Evolutionary conservation across 106 monocot species (phyloP), one percentile per base, ranked within the genome.

Genomic region (Acorus gramineus): DNA sequence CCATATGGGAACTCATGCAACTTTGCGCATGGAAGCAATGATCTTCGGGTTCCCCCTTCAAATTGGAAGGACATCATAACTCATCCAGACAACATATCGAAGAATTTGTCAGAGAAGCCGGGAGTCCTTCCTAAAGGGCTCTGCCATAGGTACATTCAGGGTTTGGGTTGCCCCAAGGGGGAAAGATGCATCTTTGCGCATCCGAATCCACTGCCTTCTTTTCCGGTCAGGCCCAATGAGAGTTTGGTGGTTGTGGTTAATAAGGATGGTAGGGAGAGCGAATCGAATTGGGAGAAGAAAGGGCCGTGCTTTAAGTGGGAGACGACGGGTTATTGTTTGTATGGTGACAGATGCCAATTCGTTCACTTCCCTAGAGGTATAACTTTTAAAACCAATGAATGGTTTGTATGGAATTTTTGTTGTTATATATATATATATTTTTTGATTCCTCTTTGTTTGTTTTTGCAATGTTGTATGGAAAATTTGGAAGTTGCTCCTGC

Each of bases 41-140:
- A 66, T 4, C 65, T 66, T 11, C 52, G 53, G 4, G 42, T 10
- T 0, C 53, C 53, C 0, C 65, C 65, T n/a, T 46, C 53, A 11
- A 66, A 66, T 45, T 53, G 65, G 65, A 42, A 44, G 11, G 65
- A 66, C 2, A 11, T 53, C 14, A 42, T 51, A 3, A 42, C 64
- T 2, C 28, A 28, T 28, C 28, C 28, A 28, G 28, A 28, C 28
- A 28, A 28, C 28, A 28, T 28, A 28, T 28, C 28, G 28, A 28
- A 28, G 28, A 28, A 28, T 28, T 28, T 28, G 28, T 28, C 28
- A 28, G 28, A 28, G 28, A 28, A 28, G 28, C 28, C 28, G 28
- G 28, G 28, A 28, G 28, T 28, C 28, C 28, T 28, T 28, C 28
- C 28, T 28, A 28, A 28, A 28, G 28, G 14, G 62, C 10, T 62